Conservation (phyloP, 805 yeast genomes). For the Saccharomycopsis capsularis region DNA sequence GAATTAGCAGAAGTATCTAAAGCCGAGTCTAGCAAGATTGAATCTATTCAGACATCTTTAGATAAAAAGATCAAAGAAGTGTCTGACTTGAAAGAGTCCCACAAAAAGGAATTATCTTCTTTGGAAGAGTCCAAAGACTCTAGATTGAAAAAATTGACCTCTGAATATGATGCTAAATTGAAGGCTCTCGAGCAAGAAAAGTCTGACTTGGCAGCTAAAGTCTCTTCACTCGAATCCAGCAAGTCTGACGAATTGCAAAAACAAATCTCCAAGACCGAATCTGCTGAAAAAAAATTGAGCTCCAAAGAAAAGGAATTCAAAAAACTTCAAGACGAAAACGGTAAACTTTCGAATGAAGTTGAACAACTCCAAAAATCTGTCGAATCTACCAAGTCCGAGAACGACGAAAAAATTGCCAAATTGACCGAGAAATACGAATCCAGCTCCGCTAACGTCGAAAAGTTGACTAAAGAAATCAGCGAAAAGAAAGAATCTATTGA, state of each 20-base stretch:
- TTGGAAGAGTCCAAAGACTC: background rate
- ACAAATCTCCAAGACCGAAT: background rate
- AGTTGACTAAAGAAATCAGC: background rate
- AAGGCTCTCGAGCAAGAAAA: background rate
- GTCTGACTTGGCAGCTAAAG: background rate
- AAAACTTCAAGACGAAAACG: background rate
- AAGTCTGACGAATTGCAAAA: background rate
- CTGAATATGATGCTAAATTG: background rate
- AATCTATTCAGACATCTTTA: background rate
- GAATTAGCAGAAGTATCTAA: slow-evolving; percentile 5
- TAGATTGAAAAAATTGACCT: background rate
- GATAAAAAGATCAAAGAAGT: slow-evolving; percentile 3
- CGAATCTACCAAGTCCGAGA: slow-evolving; percentile 2
- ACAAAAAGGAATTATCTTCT: background rate
- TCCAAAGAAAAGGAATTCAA: background rate
- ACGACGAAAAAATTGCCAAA: background rate
- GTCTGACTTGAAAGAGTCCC: background rate
- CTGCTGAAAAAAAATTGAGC: background rate
- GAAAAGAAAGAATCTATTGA: background rate
- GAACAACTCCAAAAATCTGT: background rate
- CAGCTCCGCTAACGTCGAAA: background rate
- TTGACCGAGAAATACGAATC: too few relatives aligned
- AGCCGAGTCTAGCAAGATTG: background rate
- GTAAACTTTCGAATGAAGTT: background rate
- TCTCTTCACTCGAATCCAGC: background rate